Evolutionary conservation across 495 filamentous ascomycete species (phyloP).

Genomic region (Penicillium longicatenatum): DNA sequence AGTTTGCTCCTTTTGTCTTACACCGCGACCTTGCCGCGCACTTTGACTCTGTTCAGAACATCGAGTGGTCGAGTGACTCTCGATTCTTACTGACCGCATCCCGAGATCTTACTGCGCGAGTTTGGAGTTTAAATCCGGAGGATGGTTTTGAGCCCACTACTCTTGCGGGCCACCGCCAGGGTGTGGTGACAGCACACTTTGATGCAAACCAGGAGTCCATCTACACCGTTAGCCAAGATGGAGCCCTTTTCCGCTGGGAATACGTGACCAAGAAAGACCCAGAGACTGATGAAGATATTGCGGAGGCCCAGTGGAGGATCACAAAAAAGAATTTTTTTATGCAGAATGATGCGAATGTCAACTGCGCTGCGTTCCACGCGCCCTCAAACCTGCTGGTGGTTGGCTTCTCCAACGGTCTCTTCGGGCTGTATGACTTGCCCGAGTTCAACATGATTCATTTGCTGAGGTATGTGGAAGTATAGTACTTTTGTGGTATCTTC

Average conservation of each 20-base stretch:
- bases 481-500: neutral
- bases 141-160: conserved; percentile 88
- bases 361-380: conserved; percentile 84
- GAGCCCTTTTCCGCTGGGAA: conserved; percentile 66
- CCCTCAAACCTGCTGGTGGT: conserved; percentile 85
- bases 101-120: conserved; percentile 86
- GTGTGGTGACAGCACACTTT: conserved; percentile 86
- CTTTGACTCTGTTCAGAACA: conserved; percentile 78
- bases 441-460: conserved; percentile 95
- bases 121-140: conserved; percentile 90
- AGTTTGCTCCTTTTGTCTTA: conserved; percentile 91
- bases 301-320: conserved; percentile 80
- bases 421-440: conserved; percentile 93
- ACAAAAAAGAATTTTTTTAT: conserved; percentile 85
- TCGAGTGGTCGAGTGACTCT: conserved; percentile 95
- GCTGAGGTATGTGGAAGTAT: conserved; percentile 50
- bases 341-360: conserved; percentile 85
- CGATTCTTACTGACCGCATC: conserved; percentile 89
- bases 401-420: conserved; percentile 92
- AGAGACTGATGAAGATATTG: conserved; percentile 61
- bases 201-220: conserved; percentile 91
- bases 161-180: conserved; percentile 84
- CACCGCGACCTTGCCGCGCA: conserved; percentile 86
- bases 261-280: conserved; percentile 57
- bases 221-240: conserved; percentile 71